These are phyloP conservation scores for Claviceps sp. DNA, from an alignment of 2,329 filamentous ascomycete species.

Conservation along the genomic window DNA sequence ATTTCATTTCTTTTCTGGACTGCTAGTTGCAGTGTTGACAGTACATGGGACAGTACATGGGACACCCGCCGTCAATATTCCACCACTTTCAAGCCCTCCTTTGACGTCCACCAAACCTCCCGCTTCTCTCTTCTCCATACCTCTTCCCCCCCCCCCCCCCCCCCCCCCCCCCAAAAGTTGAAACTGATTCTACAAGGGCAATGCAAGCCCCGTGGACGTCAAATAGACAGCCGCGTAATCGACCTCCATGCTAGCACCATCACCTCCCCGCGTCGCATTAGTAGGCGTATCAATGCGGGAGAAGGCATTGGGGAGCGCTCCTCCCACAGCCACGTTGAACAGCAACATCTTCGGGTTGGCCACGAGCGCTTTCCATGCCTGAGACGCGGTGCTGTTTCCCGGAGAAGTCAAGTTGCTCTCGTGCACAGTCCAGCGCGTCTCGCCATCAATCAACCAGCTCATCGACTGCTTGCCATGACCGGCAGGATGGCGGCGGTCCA, in stretches of 20 bases:
- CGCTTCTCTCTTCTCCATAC: background rate
- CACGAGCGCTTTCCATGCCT: conserved; percentile 19
- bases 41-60: too few relatives aligned
- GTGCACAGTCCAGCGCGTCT: conserved; percentile 13
- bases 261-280: conserved; percentile 18
- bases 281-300: conserved; percentile 21
- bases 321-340: conserved; percentile 27
- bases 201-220: too few relatives aligned
- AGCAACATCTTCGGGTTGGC: conserved; percentile 20
- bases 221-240: conserved; percentile 24
- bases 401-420: conserved; percentile 11
- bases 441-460: conserved; percentile 22
- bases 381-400: conserved; percentile 5
- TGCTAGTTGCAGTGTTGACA: too few relatives aligned
- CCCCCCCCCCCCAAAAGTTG: too few relatives aligned
- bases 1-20: too few relatives aligned
- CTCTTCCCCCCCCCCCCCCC: background rate
- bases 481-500: conserved; percentile 14
- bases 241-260: conserved; percentile 22
- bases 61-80: too few relatives aligned
- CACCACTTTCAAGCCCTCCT: too few relatives aligned
- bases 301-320: conserved; percentile 22
- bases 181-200: too few relatives aligned
- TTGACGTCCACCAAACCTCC: too few relatives aligned
- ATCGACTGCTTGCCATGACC: conserved; percentile 15